phyloP scores from a whole-genome alignment of 148 eudicot species.

The Salicornia ramosissima region DNA sequence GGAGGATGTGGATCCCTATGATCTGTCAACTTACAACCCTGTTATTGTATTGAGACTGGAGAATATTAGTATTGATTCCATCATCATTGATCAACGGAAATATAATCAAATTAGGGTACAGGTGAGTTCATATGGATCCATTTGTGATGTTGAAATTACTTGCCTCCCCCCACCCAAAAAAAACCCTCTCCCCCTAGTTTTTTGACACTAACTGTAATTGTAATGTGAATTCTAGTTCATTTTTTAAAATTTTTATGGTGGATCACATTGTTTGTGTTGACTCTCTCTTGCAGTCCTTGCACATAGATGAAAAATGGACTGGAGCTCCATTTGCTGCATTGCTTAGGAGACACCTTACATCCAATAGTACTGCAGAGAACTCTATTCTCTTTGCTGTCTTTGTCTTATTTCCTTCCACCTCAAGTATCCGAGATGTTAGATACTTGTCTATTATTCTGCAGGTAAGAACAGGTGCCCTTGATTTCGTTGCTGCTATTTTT shows the following conservation, averaged over 20 bases:
- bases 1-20: slow-evolving; percentile 45
- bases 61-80: slow-evolving; percentile 55
- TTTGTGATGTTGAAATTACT: not conserved
- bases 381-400: slow-evolving; percentile 48
- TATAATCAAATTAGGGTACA: slow-evolving; percentile 59
- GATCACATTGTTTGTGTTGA: not conserved
- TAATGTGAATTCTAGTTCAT: not conserved
- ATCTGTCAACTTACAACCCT: slow-evolving; percentile 36
- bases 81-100: slow-evolving; percentile 54
- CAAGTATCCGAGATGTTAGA: slow-evolving; percentile 66
- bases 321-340: slow-evolving; percentile 95
- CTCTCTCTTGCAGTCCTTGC: slow-evolving; percentile 46
- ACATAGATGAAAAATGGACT: slow-evolving; percentile 79
- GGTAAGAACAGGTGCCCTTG: slow-evolving; percentile 39
- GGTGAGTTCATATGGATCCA: slow-evolving; percentile 36
- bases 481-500: not conserved
- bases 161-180: not conserved
- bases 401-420: slow-evolving; percentile 53
- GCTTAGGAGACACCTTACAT: slow-evolving; percentile 72
- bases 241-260: not conserved
- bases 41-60: slow-evolving; percentile 55
- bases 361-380: slow-evolving; percentile 35
- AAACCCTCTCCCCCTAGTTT: too few relatives aligned
- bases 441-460: slow-evolving; percentile 75
- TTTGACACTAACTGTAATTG: too few relatives aligned